phyloP scores from a whole-genome alignment of 169 alveolate genomes.

The Cryptosporidium ryanae region DNA sequence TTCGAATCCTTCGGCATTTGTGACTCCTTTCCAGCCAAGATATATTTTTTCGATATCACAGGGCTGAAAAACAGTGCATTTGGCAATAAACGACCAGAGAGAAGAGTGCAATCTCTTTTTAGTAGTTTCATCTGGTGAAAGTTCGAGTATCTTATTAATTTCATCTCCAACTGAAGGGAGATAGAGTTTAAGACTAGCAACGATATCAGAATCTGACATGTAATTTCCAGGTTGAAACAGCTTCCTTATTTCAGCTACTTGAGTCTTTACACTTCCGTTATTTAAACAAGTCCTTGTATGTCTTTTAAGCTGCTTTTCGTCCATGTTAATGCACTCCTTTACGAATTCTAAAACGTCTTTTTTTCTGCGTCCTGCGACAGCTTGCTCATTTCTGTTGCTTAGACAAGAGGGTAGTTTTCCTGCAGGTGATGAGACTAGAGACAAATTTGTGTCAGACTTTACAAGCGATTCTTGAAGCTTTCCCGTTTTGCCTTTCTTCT shows the following conservation, averaged over 20 bases:
- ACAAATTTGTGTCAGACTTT: not conserved
- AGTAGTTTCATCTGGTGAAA: constrained; percentile 36
- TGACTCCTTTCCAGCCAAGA: constrained; percentile 61
- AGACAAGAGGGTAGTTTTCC: too few relatives aligned
- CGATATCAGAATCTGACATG: constrained; percentile 66
- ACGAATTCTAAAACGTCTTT: constrained; percentile 64
- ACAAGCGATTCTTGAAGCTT: constrained; percentile 1
- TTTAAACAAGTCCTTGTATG: constrained; percentile 68
- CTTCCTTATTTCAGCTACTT: constrained; percentile 38
- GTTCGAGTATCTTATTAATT: constrained; percentile 49
- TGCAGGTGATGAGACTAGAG: not conserved
- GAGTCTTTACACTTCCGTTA: constrained; percentile 51
- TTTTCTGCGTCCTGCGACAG: constrained; percentile 10
- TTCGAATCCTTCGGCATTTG: too few relatives aligned
- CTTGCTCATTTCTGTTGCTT: too few relatives aligned
- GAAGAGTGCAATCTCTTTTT: constrained; percentile 37
- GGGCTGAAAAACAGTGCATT: constrained; percentile 71
- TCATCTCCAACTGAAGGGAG: constrained; percentile 73
- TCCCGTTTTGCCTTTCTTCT: constrained; percentile 10
- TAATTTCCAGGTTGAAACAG: constrained; percentile 41
- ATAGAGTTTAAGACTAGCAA: constrained; percentile 54
- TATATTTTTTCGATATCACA: constrained; percentile 68
- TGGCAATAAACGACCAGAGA: constrained; percentile 67
- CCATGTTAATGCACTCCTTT: constrained; percentile 29
- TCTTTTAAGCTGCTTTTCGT: constrained; percentile 41